Percentiles rank a stretch among this genome's conserved stretches.
phyloP scores from a whole-genome alignment of 2,329 filamentous ascomycete genomes.

The Setomelanomma holmii region DNA sequence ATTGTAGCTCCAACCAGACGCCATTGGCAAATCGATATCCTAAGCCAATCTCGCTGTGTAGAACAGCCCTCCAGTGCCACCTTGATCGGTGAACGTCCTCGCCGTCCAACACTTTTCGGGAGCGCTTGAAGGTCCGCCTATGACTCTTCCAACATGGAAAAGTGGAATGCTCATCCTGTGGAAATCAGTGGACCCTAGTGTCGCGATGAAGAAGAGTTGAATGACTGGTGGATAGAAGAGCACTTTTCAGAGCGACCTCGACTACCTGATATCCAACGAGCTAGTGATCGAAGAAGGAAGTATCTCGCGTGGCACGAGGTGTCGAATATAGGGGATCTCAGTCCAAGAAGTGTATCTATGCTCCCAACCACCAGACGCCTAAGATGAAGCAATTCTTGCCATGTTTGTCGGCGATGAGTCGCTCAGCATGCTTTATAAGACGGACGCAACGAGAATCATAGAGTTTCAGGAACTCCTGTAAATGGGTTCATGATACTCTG shows the following conservation, averaged over 20 bases:
- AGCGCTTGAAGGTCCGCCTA: too few species aligned
- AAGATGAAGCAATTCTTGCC: slow-evolving; percentile 22
- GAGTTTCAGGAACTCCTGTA: too few species aligned
- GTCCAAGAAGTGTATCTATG: slow-evolving; percentile 13
- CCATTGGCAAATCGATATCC: too few species aligned
- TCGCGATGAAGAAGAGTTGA: slow-evolving; percentile 12
- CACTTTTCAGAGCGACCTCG: slow-evolving; percentile 22
- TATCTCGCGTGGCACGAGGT: slow-evolving; percentile 20
- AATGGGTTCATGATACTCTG: too few species aligned
- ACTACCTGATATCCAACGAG: slow-evolving; percentile 20
- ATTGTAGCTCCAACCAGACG: too few species aligned
- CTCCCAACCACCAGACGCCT: slow-evolving; percentile 15
- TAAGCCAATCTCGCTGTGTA: too few species aligned
- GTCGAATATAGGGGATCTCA: slow-evolving; percentile 7
- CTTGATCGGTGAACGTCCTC: too few species aligned
- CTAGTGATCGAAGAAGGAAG: slow-evolving; percentile 6
- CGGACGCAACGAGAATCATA: too few species aligned
- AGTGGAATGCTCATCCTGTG: slow-evolving; percentile 12
- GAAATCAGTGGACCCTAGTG: slow-evolving; percentile 12
- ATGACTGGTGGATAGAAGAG: slow-evolving; percentile 29
- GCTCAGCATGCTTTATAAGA: slow-evolving; percentile 23
- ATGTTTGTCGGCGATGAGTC: slow-evolving; percentile 15
- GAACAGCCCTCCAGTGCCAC: too few species aligned
- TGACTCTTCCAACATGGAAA: not conserved
- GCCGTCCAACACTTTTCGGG: too few species aligned